phyloP scores from a whole-genome alignment of 306 rosid species.

The Trifolium dubium region DNA sequence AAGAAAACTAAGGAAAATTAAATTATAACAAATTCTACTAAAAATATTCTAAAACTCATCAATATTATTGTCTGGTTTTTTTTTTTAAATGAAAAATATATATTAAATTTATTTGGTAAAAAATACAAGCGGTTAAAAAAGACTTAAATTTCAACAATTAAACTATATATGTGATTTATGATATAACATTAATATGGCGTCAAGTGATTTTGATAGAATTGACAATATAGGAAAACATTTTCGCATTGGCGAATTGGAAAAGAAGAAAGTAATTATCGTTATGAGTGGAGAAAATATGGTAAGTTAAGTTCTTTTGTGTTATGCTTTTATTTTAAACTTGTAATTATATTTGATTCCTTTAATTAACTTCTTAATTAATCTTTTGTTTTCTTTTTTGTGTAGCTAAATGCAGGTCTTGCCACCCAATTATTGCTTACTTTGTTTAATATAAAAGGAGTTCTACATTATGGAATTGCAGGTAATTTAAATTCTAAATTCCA shows the following conservation, averaged over 20 bases:
- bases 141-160: background rate
- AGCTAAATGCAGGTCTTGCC: conserved; percentile 77
- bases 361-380: background rate
- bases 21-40: too few species aligned
- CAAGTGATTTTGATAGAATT: background rate
- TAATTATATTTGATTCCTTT: background rate
- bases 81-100: too few species aligned
- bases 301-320: conserved; percentile 3
- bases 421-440: conserved; percentile 65
- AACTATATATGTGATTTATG: background rate
- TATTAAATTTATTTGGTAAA: too few species aligned
- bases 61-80: background rate
- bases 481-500: conserved; percentile 71
- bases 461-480: conserved; percentile 82
- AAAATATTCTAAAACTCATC: too few species aligned
- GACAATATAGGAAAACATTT: conserved; percentile 62
- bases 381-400: conserved; percentile 23
- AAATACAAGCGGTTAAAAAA: too few species aligned
- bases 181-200: background rate
- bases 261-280: conserved; percentile 58
- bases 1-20: too few species aligned
- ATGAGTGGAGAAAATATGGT: conserved; percentile 82
- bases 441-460: conserved; percentile 63
- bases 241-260: conserved; percentile 62
- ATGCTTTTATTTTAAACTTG: background rate